Evolutionary conservation across 2,329 filamentous ascomycete genomes (phyloP).

Genomic region (Pseudogymnoascus sp.): DNA sequence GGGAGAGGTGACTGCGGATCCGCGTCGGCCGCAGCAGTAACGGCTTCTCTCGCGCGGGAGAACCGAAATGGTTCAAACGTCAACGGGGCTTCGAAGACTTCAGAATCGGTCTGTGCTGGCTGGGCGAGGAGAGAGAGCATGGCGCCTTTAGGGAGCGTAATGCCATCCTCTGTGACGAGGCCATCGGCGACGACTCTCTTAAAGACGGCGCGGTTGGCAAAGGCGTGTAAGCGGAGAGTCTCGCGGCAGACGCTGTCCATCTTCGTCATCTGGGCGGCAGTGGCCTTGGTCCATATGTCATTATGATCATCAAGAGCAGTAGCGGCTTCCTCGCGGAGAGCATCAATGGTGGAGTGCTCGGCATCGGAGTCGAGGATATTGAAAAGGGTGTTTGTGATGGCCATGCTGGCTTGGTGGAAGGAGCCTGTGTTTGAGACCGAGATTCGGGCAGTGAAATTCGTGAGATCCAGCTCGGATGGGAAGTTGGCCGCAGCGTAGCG

Average conservation of each 20-base stretch:
- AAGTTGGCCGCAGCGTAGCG: constrained; percentile 34
- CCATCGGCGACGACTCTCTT: constrained; percentile 25
- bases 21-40: constrained; percentile 10
- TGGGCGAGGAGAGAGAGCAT: constrained; percentile 25
- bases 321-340: constrained; percentile 33
- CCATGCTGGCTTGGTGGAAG: constrained; percentile 34
- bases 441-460: constrained; percentile 19
- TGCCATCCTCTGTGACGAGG: constrained; percentile 34
- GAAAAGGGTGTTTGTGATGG: constrained; percentile 34
- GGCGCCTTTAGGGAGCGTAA: constrained; percentile 34
- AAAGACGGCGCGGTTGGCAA: constrained; percentile 22
- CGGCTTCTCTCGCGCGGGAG: constrained; percentile 8
- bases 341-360: constrained; percentile 32
- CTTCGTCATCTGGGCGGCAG: constrained; percentile 31
- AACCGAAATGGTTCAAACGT: constrained; percentile 19
- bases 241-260: constrained; percentile 39
- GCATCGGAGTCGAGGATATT: constrained; percentile 32
- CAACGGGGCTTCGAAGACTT: constrained; percentile 14
- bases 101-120: constrained; percentile 19
- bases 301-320: constrained; percentile 25
- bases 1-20: not conserved
- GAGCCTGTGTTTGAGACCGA: constrained; percentile 21
- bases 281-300: constrained; percentile 35
- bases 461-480: constrained; percentile 28
- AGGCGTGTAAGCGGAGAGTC: constrained; percentile 34